A percentile compares a stretch with the other conserved stretches of the same genome.
Conservation (phyloP, 129 eudicot species). For the Helianthus annuus region DNA sequence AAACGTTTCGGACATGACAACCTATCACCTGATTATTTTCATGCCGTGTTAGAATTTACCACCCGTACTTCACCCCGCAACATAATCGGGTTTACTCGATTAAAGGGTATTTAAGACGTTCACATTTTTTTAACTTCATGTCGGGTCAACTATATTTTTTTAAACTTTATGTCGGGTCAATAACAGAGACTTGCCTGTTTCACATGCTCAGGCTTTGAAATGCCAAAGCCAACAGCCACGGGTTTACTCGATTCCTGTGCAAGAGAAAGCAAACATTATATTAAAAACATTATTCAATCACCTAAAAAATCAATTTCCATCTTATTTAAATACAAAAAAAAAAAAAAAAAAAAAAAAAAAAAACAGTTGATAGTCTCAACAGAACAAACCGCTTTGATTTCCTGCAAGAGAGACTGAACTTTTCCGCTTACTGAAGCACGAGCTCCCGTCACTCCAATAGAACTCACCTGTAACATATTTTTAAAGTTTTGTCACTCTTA, state of each 20-base stretch:
- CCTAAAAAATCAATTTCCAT: not conserved
- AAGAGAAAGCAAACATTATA: not conserved
- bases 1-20: too few relatives aligned
- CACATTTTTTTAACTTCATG: not conserved
- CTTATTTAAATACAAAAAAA: not conserved
- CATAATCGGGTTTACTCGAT: too few relatives aligned
- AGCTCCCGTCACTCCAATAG: conserved; percentile 90
- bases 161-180: too few relatives aligned
- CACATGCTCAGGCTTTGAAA: conserved; percentile 93
- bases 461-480: conserved; percentile 56
- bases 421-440: conserved; percentile 69
- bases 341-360: conserved; percentile 5
- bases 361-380: not conserved
- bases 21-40: too few relatives aligned
- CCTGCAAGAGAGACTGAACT: conserved; percentile 70
- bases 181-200: conserved; percentile 52
- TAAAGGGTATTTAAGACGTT: not conserved
- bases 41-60: too few relatives aligned
- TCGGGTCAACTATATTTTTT: not conserved
- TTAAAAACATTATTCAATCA: not conserved
- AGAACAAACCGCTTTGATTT: conserved; percentile 75
- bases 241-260: conserved; percentile 76
- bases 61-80: too few relatives aligned
- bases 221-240: conserved; percentile 97
- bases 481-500: not conserved